phyloP scores from a whole-genome alignment of 352 stramenopile species.

The Globisporangium radiosum region DNA sequence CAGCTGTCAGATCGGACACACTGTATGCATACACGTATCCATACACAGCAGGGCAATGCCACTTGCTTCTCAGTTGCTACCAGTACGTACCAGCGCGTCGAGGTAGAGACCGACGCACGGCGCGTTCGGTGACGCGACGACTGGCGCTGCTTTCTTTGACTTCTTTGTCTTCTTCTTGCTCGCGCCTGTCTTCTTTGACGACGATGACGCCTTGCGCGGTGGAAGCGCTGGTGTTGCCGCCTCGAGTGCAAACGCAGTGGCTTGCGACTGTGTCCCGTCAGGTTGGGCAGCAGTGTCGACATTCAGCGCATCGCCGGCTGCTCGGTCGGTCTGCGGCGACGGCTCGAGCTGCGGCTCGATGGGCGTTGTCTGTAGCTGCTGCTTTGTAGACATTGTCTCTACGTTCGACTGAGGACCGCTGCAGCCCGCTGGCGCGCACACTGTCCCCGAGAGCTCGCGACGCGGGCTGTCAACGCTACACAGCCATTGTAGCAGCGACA shows the following conservation, averaged over 20 bases:
- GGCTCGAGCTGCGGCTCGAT: background rate
- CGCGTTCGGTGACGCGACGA: background rate
- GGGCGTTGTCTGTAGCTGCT: background rate
- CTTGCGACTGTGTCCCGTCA: no score
- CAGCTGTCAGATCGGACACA: background rate
- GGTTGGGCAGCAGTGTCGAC: background rate
- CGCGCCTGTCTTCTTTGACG: slow-evolving; percentile 4
- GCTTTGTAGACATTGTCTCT: slow-evolving; percentile 18
- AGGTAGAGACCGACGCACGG: slow-evolving; percentile 59
- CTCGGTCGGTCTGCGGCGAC: background rate
- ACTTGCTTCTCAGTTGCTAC: background rate
- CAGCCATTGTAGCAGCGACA: background rate
- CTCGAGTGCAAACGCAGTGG: no score
- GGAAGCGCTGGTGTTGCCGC: no score
- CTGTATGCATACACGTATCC: no score
- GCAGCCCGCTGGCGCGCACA: background rate
- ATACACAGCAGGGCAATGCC: background rate
- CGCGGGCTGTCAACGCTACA: slow-evolving; percentile 4
- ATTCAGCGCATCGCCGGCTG: slow-evolving; percentile 12
- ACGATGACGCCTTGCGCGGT: no score
- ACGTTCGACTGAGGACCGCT: background rate
- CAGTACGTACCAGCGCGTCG: slow-evolving; percentile 39
- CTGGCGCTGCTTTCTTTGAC: slow-evolving; percentile 7
- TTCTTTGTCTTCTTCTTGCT: slow-evolving; percentile 18
- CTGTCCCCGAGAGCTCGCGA: background rate